These are phyloP conservation scores for Dendrobium catenatum DNA, from an alignment of 106 monocot species.

Conservation along the genomic window DNA sequence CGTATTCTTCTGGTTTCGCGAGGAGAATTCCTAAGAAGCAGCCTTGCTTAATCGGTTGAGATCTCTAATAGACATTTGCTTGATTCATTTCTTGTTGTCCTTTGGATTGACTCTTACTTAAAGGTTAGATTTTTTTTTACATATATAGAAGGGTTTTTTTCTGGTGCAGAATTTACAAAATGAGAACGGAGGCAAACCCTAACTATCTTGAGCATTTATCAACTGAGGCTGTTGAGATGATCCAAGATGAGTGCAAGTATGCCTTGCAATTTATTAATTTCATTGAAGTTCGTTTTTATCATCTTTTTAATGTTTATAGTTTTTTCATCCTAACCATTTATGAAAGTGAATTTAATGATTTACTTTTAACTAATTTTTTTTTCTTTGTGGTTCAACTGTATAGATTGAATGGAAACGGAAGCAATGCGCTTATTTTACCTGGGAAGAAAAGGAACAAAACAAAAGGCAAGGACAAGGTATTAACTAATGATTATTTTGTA, in stretches of 20 bases:
- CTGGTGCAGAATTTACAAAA: neutral
- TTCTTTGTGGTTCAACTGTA: constrained; percentile 11
- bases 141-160: neutral
- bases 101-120: neutral
- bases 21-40: no score
- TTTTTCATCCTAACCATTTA: neutral
- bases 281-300: neutral
- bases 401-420: constrained; percentile 35
- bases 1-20: no score
- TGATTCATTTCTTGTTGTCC: neutral
- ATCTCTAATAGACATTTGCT: neutral
- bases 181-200: neutral
- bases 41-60: neutral
- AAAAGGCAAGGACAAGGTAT: constrained; percentile 39
- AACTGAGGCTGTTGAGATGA: neutral
- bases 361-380: neutral
- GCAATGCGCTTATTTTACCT: constrained; percentile 57
- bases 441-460: constrained; percentile 44
- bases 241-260: constrained; percentile 12
- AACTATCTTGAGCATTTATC: neutral
- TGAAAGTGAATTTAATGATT: neutral
- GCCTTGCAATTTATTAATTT: neutral
- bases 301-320: neutral
- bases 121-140: neutral
- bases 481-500: neutral